A percentile compares a stretch with the other conserved stretches of the same genome.
phyloP scores from a whole-genome alignment of 179 eudicot genomes.

The Carnegiea gigantea region DNA sequence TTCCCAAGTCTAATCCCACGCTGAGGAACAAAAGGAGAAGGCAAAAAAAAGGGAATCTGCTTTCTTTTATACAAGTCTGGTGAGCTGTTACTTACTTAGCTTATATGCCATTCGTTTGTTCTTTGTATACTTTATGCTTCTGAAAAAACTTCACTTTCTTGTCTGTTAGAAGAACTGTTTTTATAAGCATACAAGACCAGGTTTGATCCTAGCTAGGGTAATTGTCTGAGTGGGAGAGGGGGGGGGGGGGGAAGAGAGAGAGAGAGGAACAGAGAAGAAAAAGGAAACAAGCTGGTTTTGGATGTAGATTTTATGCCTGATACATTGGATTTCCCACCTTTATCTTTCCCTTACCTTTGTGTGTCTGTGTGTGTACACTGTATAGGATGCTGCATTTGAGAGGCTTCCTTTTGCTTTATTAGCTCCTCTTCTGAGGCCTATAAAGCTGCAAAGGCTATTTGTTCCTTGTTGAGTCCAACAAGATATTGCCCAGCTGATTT shows the following conservation, averaged over 20 bases:
- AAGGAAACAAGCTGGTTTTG: constrained; percentile 28
- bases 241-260: no score
- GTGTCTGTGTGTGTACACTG: constrained; percentile 16
- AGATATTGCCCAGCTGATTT: constrained; percentile 52
- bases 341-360: constrained; percentile 5
- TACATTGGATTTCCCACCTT: constrained; percentile 39
- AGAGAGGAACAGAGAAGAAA: background rate
- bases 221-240: background rate
- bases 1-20: constrained; percentile 5
- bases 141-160: constrained; percentile 72
- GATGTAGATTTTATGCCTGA: constrained; percentile 55
- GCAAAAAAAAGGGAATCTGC: constrained; percentile 57
- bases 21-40: constrained; percentile 26
- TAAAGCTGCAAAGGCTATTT: constrained; percentile 84
- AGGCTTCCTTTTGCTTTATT: constrained; percentile 62
- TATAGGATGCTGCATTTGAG: constrained; percentile 39
- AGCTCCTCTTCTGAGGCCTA: constrained; percentile 44
- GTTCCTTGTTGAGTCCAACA: constrained; percentile 89
- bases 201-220: constrained; percentile 50
- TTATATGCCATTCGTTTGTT: constrained; percentile 44
- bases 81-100: constrained; percentile 58
- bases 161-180: constrained; percentile 42
- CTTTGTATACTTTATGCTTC: constrained; percentile 68
- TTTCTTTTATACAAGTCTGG: constrained; percentile 50
- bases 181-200: constrained; percentile 30